Evolutionary conservation across 257 asterid species (phyloP), one percentile per base, ranked within the genome.

Genomic region (Galeopsis tetrahit): DNA sequence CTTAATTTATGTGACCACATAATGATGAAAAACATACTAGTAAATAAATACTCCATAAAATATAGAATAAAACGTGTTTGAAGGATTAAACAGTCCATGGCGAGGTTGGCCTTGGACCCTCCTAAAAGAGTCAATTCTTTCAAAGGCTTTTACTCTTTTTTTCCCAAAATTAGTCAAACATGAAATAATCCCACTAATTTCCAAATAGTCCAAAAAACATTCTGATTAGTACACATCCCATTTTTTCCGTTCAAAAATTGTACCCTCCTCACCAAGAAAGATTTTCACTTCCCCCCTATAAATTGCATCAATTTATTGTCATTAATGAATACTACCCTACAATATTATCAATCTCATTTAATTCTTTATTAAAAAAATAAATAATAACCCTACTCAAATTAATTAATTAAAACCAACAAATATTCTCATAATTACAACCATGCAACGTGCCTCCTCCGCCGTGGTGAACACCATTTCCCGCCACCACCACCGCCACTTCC

Each of bases 381-480:
- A 21, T n/a, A n/a, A n/a, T n/a, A 21, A 21, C 28, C 28, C 28
- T 21, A 21, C 28, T 21, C 13, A 55, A 6, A 33, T n/a, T 7
- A 13, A 6, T 10, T 2, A 46, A 70, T 1, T 13, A n/a, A n/a
- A n/a, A n/a, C n/a, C n/a, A n/a, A n/a, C n/a, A n/a, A n/a, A n/a
- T n/a, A n/a, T 49, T 10, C 33, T 56, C 36, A 13, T 56, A 17
- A 11, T 15, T n/a, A 8, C 1, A 8, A 76, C 70, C 84, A 90
- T 91, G 96, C 94, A 81, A 57, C 88, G 89, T 59, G 43, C 83
- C 34, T 73, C 81, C 15, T 48, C 86, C 69, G 81, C 82, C 79
- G 82, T 68, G 7, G 74, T 74, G 11, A 59, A 21, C 71, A 8
- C 3, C 77, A 7, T 75, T 38, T 55, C 35, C 70, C 70, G 78